These are phyloP conservation scores for Suhomyces bribrorum DNA, from an alignment of 1,139 yeast species.

Conservation along the genomic window DNA sequence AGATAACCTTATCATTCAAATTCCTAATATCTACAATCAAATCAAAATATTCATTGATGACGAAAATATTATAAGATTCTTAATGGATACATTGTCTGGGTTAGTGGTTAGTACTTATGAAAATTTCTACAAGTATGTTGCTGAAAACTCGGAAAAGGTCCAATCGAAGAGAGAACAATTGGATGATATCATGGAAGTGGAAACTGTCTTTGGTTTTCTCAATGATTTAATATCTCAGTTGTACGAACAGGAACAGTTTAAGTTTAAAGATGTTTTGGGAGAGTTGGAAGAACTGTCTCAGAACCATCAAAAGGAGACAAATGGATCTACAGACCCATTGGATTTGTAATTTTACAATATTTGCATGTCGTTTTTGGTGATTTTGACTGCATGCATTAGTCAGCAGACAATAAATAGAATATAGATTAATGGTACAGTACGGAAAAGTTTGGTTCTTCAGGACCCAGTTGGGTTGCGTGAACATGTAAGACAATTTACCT, in stretches of 20 bases:
- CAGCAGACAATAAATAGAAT: too few relatives aligned
- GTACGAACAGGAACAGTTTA: slow-evolving; percentile 20
- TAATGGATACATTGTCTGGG: slow-evolving; percentile 34
- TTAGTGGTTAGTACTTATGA: slow-evolving; percentile 36
- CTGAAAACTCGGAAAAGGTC: slow-evolving; percentile 19
- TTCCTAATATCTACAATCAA: slow-evolving; percentile 58
- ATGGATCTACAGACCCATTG: too few relatives aligned
- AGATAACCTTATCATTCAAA: slow-evolving; percentile 47
- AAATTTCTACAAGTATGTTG: slow-evolving; percentile 25
- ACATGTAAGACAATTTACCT: too few relatives aligned
- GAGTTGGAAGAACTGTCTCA: slow-evolving; percentile 8
- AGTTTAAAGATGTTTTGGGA: slow-evolving; percentile 27
- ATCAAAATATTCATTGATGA: slow-evolving; percentile 51
- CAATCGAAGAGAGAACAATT: slow-evolving; percentile 25
- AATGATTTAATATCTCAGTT: slow-evolving; percentile 26
- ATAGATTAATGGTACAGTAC: too few relatives aligned
- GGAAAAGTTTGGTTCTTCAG: too few relatives aligned
- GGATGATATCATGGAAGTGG: slow-evolving; percentile 55
- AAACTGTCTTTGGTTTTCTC: slow-evolving; percentile 52
- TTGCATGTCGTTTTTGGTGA: too few relatives aligned
- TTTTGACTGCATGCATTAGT: too few relatives aligned
- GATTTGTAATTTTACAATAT: too few relatives aligned
- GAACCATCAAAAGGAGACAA: not conserved
- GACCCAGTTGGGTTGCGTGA: too few relatives aligned
- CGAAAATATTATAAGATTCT: slow-evolving; percentile 30